Percentiles rank a stretch among this genome's conserved stretches.
Conservation (phyloP, 192 early-diverging fungal species). For the Linnemannia schmuckeri region DNA sequence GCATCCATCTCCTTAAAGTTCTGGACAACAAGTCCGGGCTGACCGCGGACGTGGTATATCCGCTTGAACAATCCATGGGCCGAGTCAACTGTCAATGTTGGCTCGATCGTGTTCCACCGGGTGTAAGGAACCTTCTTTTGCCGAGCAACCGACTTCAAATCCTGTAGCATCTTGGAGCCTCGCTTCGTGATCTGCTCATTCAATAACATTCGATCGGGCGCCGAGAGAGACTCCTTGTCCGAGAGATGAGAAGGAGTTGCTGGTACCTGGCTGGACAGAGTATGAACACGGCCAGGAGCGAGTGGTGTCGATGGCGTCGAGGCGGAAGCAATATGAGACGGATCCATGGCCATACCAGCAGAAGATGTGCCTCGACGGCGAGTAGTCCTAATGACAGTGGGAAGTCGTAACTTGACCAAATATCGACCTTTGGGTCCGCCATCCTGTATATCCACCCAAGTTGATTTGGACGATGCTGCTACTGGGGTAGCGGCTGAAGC, state of each 20-base stretch:
- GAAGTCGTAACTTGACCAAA: constrained; percentile 36
- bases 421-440: constrained; percentile 30
- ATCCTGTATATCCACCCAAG: constrained; percentile 40
- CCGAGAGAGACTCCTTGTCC: constrained; percentile 17
- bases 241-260: not conserved
- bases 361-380: not conserved
- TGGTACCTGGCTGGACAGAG: constrained; percentile 33
- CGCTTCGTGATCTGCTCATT: constrained; percentile 49
- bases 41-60: constrained; percentile 66
- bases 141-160: constrained; percentile 29
- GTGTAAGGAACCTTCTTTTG: constrained; percentile 48
- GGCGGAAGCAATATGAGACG: not conserved
- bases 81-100: constrained; percentile 47
- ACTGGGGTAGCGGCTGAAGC: not conserved
- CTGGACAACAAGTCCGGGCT: constrained; percentile 63
- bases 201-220: constrained; percentile 16
- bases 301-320: constrained; percentile 31
- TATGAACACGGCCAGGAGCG: not conserved
- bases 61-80: constrained; percentile 72
- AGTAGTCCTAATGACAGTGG: not conserved
- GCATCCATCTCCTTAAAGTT: constrained; percentile 69
- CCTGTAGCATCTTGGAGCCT: constrained; percentile 24
- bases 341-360: not conserved
- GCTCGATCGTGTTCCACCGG: constrained; percentile 42
- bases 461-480: not conserved